Evolutionary conservation across 2,329 filamentous ascomycete genomes (phyloP).

Genomic region (Trichoderma brevicompactum): DNA sequence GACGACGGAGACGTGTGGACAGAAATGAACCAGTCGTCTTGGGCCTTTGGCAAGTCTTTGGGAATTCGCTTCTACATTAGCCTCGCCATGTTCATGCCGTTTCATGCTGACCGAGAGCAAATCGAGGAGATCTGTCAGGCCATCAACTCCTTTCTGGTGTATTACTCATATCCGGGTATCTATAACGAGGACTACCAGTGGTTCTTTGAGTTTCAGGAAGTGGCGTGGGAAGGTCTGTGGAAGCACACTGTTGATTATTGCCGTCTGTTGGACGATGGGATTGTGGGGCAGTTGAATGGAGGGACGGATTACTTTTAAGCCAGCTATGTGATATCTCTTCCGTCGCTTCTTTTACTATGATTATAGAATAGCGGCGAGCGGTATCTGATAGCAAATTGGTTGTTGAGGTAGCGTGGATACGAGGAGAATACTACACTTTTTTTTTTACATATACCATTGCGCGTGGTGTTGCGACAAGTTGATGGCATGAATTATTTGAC

Average conservation of each 20-base stretch:
- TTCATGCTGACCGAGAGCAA: background rate
- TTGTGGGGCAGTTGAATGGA: conserved; percentile 8
- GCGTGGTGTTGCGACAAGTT: too few species aligned
- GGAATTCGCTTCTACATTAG: conserved; percentile 21
- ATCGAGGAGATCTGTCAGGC: background rate
- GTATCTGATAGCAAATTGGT: background rate
- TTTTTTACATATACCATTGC: too few species aligned
- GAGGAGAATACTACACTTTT: background rate
- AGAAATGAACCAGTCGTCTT: conserved; percentile 16
- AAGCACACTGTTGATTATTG: background rate
- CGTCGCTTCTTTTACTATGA: background rate
- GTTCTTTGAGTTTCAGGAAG: conserved; percentile 21
- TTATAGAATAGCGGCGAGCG: conserved; percentile 23
- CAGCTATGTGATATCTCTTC: background rate
- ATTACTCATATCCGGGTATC: background rate
- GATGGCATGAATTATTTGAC: too few species aligned
- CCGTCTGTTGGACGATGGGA: conserved; percentile 1
- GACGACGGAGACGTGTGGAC: conserved; percentile 17
- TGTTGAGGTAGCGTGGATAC: background rate
- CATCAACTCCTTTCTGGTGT: background rate
- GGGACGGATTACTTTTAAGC: conserved; percentile 21
- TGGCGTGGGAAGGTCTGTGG: conserved; percentile 22
- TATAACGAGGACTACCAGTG: background rate
- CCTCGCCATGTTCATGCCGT: conserved; percentile 14
- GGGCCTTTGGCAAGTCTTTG: conserved; percentile 1